Evolutionary conservation across 1,284 basidiomycete genomes (phyloP).

Genomic region (Meira miltonrushii): DNA sequence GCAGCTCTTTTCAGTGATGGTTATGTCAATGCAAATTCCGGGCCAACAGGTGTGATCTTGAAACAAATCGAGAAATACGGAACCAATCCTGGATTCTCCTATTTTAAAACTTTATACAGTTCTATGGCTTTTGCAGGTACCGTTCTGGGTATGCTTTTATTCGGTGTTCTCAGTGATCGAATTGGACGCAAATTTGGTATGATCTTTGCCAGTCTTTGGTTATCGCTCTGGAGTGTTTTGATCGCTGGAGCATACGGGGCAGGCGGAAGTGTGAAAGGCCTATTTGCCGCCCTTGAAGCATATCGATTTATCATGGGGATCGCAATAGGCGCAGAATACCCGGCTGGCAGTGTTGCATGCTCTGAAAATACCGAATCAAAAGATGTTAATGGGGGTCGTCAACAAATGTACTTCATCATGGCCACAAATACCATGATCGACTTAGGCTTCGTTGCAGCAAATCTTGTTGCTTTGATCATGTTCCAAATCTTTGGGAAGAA

Average conservation of each 20-base stretch:
- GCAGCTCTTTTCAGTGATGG: slow-evolving; percentile 46
- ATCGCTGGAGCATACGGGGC: slow-evolving; percentile 79
- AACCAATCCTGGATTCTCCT: slow-evolving; percentile 7
- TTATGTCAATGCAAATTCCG: slow-evolving; percentile 35
- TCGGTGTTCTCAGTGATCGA: slow-evolving; percentile 64
- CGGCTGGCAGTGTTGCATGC: slow-evolving; percentile 82
- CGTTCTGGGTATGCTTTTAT: slow-evolving; percentile 61
- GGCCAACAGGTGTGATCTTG: slow-evolving; percentile 39
- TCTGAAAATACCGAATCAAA: slow-evolving; percentile 76
- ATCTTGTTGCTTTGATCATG: slow-evolving; percentile 70
- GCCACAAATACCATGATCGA: slow-evolving; percentile 81
- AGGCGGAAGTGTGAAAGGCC: slow-evolving; percentile 64
- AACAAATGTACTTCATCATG: slow-evolving; percentile 78
- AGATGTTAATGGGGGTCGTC: slow-evolving; percentile 69
- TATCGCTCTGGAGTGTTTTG: slow-evolving; percentile 55
- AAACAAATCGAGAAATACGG: slow-evolving; percentile 5
- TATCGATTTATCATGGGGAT: slow-evolving; percentile 58
- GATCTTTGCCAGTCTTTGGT: slow-evolving; percentile 56
- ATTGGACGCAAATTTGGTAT: slow-evolving; percentile 78
- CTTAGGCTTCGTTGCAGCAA: slow-evolving; percentile 73
- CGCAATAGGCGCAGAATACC: slow-evolving; percentile 76
- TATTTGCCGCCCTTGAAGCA: slow-evolving; percentile 71
- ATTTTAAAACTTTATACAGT: slow-evolving; percentile 32
- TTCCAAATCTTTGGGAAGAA: slow-evolving; percentile 60
- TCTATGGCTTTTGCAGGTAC: slow-evolving; percentile 56